Evolutionary conservation across 225 moss, liverwort and hornwort genomes (phyloP).

Genomic region (Polytrichum commune): DNA sequence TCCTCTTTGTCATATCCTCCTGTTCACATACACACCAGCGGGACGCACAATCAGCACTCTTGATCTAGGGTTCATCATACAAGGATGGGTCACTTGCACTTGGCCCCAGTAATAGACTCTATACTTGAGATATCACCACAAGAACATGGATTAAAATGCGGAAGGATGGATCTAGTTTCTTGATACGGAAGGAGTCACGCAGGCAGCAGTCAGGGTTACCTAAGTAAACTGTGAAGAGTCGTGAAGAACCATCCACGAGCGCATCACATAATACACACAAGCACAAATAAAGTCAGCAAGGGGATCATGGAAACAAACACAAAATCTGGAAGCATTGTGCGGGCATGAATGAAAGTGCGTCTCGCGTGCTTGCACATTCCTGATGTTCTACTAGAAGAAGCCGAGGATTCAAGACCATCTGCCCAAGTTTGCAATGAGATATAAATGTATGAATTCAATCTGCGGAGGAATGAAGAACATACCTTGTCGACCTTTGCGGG

Average conservation of each 20-base stretch:
- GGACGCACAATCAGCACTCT: neutral
- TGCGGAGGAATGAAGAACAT: neutral
- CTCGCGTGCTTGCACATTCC: no score
- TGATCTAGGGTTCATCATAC: neutral
- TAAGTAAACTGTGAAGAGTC: constrained; percentile 57
- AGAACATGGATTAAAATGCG: no score
- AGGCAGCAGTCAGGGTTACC: constrained; percentile 26
- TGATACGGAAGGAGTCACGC: no score
- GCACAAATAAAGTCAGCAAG: neutral
- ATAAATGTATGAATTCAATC: no score
- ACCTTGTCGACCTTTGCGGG: constrained; percentile 98
- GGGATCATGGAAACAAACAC: no score
- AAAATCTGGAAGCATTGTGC: no score
- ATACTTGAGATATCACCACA: no score
- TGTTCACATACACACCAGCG: constrained; percentile 18
- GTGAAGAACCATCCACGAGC: constrained; percentile 8
- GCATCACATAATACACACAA: constrained; percentile 25
- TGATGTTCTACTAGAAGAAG: neutral
- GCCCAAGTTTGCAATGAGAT: no score
- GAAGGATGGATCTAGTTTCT: no score
- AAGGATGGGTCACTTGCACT: neutral
- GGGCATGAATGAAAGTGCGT: no score
- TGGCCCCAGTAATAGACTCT: no score
- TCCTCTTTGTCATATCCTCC: constrained; percentile 99
- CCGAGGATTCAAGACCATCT: no score